Evolutionary conservation across 2,329 filamentous ascomycete species (phyloP).

Genomic region (Venturia oleaginea): DNA sequence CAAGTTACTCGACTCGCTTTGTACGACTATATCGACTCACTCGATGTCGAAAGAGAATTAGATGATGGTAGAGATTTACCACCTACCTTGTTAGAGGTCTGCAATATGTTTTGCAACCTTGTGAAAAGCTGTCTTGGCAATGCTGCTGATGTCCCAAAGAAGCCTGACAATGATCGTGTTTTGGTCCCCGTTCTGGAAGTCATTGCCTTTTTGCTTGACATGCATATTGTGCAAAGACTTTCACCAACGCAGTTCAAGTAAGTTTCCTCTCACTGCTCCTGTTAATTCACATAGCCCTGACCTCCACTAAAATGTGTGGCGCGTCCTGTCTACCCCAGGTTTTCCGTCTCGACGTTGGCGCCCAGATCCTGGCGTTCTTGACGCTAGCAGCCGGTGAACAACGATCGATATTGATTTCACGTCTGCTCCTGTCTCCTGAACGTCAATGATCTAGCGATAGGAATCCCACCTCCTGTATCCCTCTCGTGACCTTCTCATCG

Average conservation of each 20-base stretch:
- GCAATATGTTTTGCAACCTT: neutral
- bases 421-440: no score
- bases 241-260: conserved; percentile 38
- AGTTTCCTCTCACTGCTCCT: conserved; percentile 22
- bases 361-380: no score
- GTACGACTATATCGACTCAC: conserved; percentile 32
- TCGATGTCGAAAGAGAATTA: conserved; percentile 17
- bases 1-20: conserved; percentile 60
- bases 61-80: neutral
- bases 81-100: conserved; percentile 20
- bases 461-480: no score
- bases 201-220: conserved; percentile 57
- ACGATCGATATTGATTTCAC: no score
- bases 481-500: neutral
- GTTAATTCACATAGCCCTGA: neutral
- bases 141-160: conserved; percentile 24
- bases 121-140: conserved; percentile 25
- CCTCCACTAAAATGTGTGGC: no score
- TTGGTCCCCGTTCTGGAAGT: conserved; percentile 69
- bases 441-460: no score
- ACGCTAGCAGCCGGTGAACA: no score
- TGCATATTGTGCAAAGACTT: conserved; percentile 33
- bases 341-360: no score
- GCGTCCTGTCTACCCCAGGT: no score
- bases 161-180: conserved; percentile 52